Conservation (phyloP, 345 rosid genomes). For the Syzygium aqueum region DNA sequence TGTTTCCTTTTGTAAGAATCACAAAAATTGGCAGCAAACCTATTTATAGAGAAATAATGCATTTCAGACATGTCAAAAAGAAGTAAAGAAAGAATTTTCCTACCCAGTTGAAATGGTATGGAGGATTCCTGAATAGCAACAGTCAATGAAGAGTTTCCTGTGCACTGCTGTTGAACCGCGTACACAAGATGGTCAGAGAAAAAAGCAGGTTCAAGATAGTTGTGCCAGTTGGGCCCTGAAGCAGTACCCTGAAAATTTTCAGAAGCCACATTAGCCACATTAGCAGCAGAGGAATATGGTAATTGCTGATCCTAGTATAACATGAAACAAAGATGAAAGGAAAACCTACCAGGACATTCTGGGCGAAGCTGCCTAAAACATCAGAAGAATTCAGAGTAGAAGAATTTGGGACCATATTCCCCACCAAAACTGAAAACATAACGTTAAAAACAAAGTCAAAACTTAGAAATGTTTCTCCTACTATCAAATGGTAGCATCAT, state of each 20-base stretch:
- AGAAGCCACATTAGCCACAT: not conserved
- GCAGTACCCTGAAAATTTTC: constrained; percentile 63
- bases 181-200: constrained; percentile 37
- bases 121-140: constrained; percentile 10
- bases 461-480: not conserved
- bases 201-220: constrained; percentile 62
- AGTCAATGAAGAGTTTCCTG: constrained; percentile 24
- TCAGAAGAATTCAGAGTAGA: constrained; percentile 26
- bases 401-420: constrained; percentile 41
- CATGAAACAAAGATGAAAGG: not conserved
- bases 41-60: not conserved
- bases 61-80: not conserved
- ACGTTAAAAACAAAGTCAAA: not conserved
- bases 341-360: constrained; percentile 46
- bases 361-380: constrained; percentile 21
- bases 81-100: not conserved
- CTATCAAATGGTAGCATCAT: not conserved
- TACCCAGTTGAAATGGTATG: constrained; percentile 28
- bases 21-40: not conserved
- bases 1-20: not conserved
- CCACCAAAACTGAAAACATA: constrained; percentile 36
- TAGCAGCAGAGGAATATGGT: not conserved
- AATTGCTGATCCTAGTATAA: not conserved
- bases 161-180: constrained; percentile 50
- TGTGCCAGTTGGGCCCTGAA: constrained; percentile 11